Evolutionary conservation across 352 stramenopile species (phyloP).

Genomic region (Phytophthora pisi): DNA sequence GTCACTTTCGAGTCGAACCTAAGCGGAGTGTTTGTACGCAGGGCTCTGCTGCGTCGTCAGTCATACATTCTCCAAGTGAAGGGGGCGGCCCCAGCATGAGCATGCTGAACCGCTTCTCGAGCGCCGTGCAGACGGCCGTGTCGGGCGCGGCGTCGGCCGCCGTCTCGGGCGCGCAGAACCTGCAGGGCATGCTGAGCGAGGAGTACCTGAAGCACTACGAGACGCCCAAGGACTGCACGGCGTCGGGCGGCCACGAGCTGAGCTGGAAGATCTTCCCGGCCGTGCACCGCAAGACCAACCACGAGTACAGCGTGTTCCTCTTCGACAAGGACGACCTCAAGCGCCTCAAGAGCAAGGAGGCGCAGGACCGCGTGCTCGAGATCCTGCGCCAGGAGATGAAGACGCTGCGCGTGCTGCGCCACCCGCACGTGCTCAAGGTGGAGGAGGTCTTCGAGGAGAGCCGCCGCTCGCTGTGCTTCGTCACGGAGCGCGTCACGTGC

Average conservation of each 20-base stretch:
- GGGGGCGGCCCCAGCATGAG: constrained; percentile 11
- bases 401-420: constrained; percentile 81
- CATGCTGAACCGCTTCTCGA: constrained; percentile 86
- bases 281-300: constrained; percentile 77
- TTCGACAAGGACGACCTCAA: constrained; percentile 90
- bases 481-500: constrained; percentile 90
- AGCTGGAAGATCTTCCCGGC: constrained; percentile 87
- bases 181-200: constrained; percentile 78
- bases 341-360: constrained; percentile 83
- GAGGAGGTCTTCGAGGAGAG: constrained; percentile 91
- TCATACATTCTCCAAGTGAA: background rate
- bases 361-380: constrained; percentile 86
- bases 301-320: constrained; percentile 85
- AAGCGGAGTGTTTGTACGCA: too few relatives aligned
- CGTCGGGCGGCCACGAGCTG: constrained; percentile 83
- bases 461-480: constrained; percentile 86
- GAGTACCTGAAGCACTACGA: constrained; percentile 89
- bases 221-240: constrained; percentile 85
- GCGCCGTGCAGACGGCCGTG: constrained; percentile 66
- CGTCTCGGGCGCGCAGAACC: constrained; percentile 49
- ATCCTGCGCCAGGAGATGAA: constrained; percentile 91
- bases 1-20: too few relatives aligned
- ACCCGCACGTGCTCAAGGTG: constrained; percentile 91
- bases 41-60: background rate
- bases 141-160: constrained; percentile 51